Evolutionary conservation across 129 eudicot species (phyloP).

Genomic region (Arctium lappa): DNA sequence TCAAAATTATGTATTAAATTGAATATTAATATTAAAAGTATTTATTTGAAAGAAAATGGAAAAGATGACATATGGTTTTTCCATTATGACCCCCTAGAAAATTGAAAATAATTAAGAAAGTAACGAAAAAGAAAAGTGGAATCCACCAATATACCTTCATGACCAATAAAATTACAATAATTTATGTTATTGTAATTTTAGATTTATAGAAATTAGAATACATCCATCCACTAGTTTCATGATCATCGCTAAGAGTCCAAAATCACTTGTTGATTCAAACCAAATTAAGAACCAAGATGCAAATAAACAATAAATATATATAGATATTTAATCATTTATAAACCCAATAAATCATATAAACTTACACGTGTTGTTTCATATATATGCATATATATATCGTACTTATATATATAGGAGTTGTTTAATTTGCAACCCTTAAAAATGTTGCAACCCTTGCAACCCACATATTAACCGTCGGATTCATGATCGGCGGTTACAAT

Average conservation of each 20-base stretch:
- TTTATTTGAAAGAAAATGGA: not conserved
- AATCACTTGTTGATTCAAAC: not conserved
- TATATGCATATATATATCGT: no score
- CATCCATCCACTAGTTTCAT: not conserved
- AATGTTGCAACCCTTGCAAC: no score
- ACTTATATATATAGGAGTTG: no score
- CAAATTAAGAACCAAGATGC: not conserved
- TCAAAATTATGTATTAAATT: not conserved
- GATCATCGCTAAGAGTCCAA: not conserved
- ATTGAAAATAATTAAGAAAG: not conserved
- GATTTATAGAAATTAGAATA: not conserved
- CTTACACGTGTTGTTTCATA: no score
- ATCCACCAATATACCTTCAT: not conserved
- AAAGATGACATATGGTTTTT: not conserved
- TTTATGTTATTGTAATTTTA: not conserved
- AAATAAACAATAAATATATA: no score
- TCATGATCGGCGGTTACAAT: no score
- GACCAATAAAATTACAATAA: not conserved
- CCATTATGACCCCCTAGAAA: not conserved
- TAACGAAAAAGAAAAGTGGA: not conserved
- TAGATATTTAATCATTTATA: not conserved
- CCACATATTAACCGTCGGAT: no score
- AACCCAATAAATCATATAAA: no score
- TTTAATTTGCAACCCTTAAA: no score
- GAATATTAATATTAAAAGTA: not conserved